Conservation (phyloP, 2,329 filamentous ascomycete species). For the Penicillium sp. region DNA sequence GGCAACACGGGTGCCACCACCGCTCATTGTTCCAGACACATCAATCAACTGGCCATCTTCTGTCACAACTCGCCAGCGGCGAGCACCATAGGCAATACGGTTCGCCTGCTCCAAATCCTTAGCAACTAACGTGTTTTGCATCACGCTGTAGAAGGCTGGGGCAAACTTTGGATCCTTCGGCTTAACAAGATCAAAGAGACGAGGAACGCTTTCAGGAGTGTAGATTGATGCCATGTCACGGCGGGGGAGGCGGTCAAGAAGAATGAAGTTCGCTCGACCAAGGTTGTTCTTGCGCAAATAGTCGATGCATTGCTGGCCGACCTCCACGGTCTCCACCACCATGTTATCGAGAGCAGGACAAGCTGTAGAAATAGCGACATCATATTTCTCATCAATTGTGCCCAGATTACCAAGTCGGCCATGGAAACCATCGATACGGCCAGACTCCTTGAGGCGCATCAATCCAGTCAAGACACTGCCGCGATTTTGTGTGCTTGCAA, state of each 20-base stretch:
- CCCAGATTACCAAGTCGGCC: slow-evolving; percentile 89
- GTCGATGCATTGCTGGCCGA: slow-evolving; percentile 95
- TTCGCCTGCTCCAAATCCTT: slow-evolving; percentile 91
- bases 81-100: slow-evolving; percentile 87
- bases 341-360: slow-evolving; percentile 88
- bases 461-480: slow-evolving; percentile 84
- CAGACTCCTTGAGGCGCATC: slow-evolving; percentile 91
- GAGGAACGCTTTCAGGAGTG: slow-evolving; percentile 84
- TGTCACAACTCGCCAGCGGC: slow-evolving; percentile 91
- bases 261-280: slow-evolving; percentile 92
- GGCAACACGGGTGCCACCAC: slow-evolving; percentile 82
- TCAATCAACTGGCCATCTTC: slow-evolving; percentile 92
- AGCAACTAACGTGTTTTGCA: slow-evolving; percentile 91
- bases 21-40: slow-evolving; percentile 97
- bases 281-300: slow-evolving; percentile 96
- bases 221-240: slow-evolving; percentile 70
- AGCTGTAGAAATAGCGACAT: slow-evolving; percentile 95
- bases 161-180: slow-evolving; percentile 78
- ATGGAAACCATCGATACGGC: slow-evolving; percentile 93
- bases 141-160: slow-evolving; percentile 87
- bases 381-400: slow-evolving; percentile 85
- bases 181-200: slow-evolving; percentile 85
- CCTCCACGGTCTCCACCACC: slow-evolving; percentile 90
- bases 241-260: slow-evolving; percentile 73
- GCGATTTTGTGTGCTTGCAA: slow-evolving; percentile 82